Conservation (phyloP, 306 rosid genomes). For the Pueraria montana region DNA sequence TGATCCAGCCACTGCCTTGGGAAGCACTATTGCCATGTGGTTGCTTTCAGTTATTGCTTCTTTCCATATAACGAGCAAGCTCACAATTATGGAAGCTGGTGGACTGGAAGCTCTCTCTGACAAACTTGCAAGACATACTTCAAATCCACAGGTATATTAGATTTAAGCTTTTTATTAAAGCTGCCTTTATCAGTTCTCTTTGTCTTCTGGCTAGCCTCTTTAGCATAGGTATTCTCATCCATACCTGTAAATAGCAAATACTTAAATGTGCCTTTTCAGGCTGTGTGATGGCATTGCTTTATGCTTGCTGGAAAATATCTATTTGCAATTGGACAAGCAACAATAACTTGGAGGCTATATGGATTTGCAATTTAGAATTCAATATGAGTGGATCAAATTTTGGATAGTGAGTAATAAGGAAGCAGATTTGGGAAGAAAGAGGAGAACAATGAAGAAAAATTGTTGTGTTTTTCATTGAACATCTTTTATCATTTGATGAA, state of each 20-base stretch:
- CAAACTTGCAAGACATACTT: slow-evolving; percentile 75
- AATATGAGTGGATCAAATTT: slow-evolving; percentile 26
- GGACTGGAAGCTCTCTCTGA: slow-evolving; percentile 85
- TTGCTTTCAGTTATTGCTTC: slow-evolving; percentile 83
- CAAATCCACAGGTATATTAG: slow-evolving; percentile 78
- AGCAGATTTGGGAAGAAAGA: slow-evolving; percentile 27
- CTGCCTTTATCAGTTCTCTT: slow-evolving; percentile 20
- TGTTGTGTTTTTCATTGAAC: slow-evolving; percentile 26
- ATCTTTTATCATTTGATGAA: slow-evolving; percentile 38
- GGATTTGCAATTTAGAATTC: slow-evolving; percentile 34
- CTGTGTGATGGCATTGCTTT: slow-evolving; percentile 35
- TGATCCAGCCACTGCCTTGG: slow-evolving; percentile 75
- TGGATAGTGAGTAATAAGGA: slow-evolving; percentile 24
- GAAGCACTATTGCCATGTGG: slow-evolving; percentile 88
- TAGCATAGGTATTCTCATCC: slow-evolving; percentile 24
- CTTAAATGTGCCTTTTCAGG: slow-evolving; percentile 12
- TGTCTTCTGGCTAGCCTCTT: slow-evolving; percentile 37
- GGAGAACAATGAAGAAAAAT: slow-evolving; percentile 3
- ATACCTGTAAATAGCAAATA: slow-evolving; percentile 30
- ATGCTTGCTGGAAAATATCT: slow-evolving; percentile 37
- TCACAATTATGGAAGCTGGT: slow-evolving; percentile 78
- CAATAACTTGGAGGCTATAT: slow-evolving; percentile 29
- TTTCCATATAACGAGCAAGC: slow-evolving; percentile 65
- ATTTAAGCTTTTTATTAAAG: slow-evolving; percentile 21
- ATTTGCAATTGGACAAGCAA: slow-evolving; percentile 25